Conservation (phyloP, 805 yeast species). For the Ogataea neopini region DNA sequence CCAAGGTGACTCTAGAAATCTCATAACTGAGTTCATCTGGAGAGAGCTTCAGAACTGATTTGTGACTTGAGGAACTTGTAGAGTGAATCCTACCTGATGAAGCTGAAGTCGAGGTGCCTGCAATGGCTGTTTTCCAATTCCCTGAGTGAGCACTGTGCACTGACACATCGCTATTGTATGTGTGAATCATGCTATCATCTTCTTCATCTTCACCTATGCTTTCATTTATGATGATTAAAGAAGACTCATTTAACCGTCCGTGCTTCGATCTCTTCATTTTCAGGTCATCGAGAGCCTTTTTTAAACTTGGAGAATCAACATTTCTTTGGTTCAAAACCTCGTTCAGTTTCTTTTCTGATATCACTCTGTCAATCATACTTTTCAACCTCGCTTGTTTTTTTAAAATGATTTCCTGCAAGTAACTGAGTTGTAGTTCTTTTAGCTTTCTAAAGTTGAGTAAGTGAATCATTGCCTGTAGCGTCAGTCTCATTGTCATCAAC, state of each 20-base stretch:
- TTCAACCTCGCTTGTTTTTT: constrained; percentile 40
- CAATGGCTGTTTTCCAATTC: constrained; percentile 25
- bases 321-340: constrained; percentile 25
- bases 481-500: constrained; percentile 47
- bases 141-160: constrained; percentile 12
- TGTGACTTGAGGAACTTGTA: constrained; percentile 12
- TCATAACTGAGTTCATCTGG: constrained; percentile 24
- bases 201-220: constrained; percentile 10
- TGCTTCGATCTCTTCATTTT: constrained; percentile 21
- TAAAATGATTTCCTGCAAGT: constrained; percentile 39
- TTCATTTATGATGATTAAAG: constrained; percentile 21
- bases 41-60: constrained; percentile 22
- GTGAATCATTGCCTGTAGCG: constrained; percentile 44
- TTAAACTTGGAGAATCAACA: constrained; percentile 36
- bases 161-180: constrained; percentile 10
- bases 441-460: constrained; percentile 50
- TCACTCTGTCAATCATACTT: constrained; percentile 27
- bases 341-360: constrained; percentile 27
- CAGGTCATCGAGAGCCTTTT: constrained; percentile 31
- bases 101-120: constrained; percentile 22
- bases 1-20: constrained; percentile 23
- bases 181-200: constrained; percentile 12
- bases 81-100: constrained; percentile 15
- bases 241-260: constrained; percentile 11
- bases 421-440: constrained; percentile 51